phyloP scores from a whole-genome alignment of 2,329 filamentous ascomycete genomes.

The Aciculosporium take region DNA sequence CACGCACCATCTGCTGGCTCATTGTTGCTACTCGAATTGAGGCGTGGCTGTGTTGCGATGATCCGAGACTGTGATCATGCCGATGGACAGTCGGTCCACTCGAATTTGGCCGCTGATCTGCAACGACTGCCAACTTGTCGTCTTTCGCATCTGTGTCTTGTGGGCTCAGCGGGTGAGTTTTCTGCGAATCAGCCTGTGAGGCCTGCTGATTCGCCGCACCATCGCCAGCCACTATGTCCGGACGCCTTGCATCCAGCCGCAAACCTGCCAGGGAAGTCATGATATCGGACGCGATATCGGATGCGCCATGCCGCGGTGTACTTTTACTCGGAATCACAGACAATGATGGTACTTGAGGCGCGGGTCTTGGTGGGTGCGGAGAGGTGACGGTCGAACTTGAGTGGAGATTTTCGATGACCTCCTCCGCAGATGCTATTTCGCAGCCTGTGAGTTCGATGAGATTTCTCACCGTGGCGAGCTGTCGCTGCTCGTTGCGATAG shows the following conservation, averaged over 20 bases:
- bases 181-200: slow-evolving; percentile 7
- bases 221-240: slow-evolving; percentile 8
- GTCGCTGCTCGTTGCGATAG: slow-evolving; percentile 55
- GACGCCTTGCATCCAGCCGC: slow-evolving; percentile 15
- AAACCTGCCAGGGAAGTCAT: slow-evolving; percentile 19
- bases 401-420: slow-evolving; percentile 32
- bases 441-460: slow-evolving; percentile 66
- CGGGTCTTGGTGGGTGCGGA: slow-evolving; percentile 3
- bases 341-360: neutral
- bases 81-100: neutral
- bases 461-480: slow-evolving; percentile 54
- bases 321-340: neutral
- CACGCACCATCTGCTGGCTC: neutral
- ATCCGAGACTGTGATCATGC: neutral
- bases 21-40: neutral
- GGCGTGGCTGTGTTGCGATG: slow-evolving; percentile 1
- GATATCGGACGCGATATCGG: slow-evolving; percentile 14
- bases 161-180: slow-evolving; percentile 6
- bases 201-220: neutral
- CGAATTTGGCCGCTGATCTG: neutral
- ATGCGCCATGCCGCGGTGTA: neutral
- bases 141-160: slow-evolving; percentile 8
- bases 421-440: slow-evolving; percentile 42
- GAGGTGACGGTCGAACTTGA: slow-evolving; percentile 6
- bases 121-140: neutral